Conservation (phyloP, 441 rosid genomes). For the Brassica hybrid region DNA sequence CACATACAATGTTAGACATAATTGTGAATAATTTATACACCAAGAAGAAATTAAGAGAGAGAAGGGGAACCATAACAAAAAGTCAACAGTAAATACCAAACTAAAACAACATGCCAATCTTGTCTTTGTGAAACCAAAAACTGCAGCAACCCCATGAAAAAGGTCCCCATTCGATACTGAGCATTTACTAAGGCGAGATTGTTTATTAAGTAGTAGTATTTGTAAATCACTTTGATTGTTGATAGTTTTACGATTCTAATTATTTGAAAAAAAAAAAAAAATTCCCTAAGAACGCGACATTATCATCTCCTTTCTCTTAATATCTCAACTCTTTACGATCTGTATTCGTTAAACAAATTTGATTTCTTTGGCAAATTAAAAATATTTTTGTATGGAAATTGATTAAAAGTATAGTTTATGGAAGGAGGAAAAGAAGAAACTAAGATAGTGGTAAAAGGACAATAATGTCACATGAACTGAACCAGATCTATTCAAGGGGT, state of each 20-base stretch:
- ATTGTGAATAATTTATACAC: constrained; percentile 2
- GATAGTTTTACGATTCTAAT: background rate
- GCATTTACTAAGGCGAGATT: constrained; percentile 17
- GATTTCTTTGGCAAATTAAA: too few relatives aligned
- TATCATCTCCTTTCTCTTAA: too few relatives aligned
- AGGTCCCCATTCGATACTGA: constrained; percentile 9
- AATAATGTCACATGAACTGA: constrained; percentile 46
- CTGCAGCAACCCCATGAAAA: constrained; percentile 10
- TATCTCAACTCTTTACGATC: too few relatives aligned
- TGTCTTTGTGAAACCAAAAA: background rate
- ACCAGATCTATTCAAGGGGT: constrained; percentile 41
- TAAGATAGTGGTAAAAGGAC: too few relatives aligned
- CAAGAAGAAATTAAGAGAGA: background rate
- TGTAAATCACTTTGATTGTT: constrained; percentile 3
- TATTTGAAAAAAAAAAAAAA: too few relatives aligned
- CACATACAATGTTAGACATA: too few relatives aligned
- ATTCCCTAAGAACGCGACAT: constrained; percentile 3
- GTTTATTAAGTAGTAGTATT: constrained; percentile 15
- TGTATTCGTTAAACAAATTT: too few relatives aligned
- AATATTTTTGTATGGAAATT: background rate
- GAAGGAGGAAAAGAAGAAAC: constrained; percentile 18
- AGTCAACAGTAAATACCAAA: constrained; percentile 35
- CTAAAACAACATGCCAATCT: background rate
- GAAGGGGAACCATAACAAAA: constrained; percentile 8
- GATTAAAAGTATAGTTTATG: background rate